Evolutionary conservation across 305 asterid genomes (phyloP), one percentile per base, ranked within the genome.

Genomic region (Solanum hybrid): DNA sequence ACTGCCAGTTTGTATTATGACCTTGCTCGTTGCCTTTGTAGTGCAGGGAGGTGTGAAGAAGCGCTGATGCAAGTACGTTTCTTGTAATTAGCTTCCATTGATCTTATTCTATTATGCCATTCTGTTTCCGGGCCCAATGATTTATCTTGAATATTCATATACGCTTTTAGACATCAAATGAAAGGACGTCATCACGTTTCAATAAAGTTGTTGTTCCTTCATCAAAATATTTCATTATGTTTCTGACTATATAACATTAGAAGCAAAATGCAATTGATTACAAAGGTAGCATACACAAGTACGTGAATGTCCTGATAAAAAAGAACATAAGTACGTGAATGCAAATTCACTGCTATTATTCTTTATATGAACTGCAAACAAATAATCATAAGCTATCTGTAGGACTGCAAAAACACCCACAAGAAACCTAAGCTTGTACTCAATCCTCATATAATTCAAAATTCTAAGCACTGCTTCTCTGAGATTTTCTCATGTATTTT

Each of bases 21-120:
- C 92, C 96, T 97, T 81, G 98, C 99, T 87, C 97, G 99, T 70
- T 96, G 99, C 95, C 99, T 97, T 93, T 95, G 98, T 91, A 94
- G 96, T 90, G 98, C 98, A 17, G 98, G 97, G 92, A 96, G 98
- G 93, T 95, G 98, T 87, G 92, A 91, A 26, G 99, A 97, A 90
- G 99, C 98, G 27, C 93, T 97, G 80, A 93, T 92, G 92, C 99
- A 96, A 91, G 99, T 96, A 90, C 20, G 95, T 92, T 7, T 86
- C 75, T 91, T 90, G 86, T 88, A 81, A 27, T 32, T 80, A 90
- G 57, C 70, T 77, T 9, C 37, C 37, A 20, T 37, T 32, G 61
- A 37, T 14, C 38, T 45, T 73, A 5, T 76, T 89, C 10, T 39
- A 65, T 89, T 82, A 85, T 83, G 65, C 80, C 76, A 39, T 89